Conservation (phyloP, 2,329 filamentous ascomycete genomes). For the Fonsecaea multimorphosa region DNA sequence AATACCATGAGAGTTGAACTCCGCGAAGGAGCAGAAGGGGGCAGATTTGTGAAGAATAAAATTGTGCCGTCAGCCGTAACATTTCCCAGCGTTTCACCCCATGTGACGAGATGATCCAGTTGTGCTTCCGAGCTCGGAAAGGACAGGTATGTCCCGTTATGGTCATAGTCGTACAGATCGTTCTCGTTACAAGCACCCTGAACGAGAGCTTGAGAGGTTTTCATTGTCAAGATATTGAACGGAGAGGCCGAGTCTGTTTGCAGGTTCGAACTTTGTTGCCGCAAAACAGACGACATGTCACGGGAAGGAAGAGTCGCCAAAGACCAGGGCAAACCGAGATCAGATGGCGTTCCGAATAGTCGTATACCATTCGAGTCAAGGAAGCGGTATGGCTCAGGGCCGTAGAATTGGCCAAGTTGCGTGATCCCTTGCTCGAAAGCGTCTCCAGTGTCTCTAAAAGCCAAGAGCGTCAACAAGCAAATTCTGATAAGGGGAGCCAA, state of each 20-base stretch:
- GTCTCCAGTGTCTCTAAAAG: background rate
- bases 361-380: background rate
- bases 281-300: background rate
- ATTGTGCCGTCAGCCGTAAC: background rate
- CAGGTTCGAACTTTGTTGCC: background rate
- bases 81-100: background rate
- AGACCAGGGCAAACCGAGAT: background rate
- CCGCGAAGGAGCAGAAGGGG: background rate
- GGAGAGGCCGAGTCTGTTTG: background rate
- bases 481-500: background rate
- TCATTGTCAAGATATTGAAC: background rate
- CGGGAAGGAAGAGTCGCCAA: background rate
- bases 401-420: background rate
- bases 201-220: background rate
- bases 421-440: background rate
- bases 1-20: background rate
- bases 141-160: background rate
- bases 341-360: background rate
- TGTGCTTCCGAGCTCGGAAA: background rate
- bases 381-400: background rate
- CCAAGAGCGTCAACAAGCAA: background rate
- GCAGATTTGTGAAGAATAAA: background rate
- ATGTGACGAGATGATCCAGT: background rate
- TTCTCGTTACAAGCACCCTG: background rate
- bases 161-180: background rate